Conservation (phyloP, 148 eudicot species). For the Polygonum aviculare region DNA sequence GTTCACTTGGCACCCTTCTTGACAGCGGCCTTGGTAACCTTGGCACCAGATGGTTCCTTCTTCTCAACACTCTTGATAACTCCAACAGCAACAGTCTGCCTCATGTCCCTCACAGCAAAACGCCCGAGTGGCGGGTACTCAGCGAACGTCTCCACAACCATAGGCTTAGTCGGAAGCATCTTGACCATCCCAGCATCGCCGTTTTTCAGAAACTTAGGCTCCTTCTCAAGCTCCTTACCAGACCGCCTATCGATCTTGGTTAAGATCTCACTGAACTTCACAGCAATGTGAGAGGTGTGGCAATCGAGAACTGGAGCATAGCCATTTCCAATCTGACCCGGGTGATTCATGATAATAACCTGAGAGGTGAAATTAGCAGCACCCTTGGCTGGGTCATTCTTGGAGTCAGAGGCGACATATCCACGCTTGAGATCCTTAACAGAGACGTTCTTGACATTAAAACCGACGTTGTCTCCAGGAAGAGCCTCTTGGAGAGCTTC, state of each 20-base stretch:
- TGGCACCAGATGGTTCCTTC: conserved; percentile 29
- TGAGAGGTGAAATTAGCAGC: conserved; percentile 34
- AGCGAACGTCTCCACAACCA: conserved; percentile 39
- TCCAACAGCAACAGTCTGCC: conserved; percentile 32
- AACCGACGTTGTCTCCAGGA: conserved; percentile 36
- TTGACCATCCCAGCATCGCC: conserved; percentile 35
- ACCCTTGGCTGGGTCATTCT: conserved; percentile 36
- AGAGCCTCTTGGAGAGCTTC: conserved; percentile 29
- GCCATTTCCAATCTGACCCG: conserved; percentile 39
- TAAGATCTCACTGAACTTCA: conserved; percentile 32
- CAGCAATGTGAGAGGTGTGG: conserved; percentile 40
- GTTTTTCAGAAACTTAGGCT: conserved; percentile 36
- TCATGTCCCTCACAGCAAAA: conserved; percentile 39
- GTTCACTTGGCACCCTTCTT: conserved; percentile 22
- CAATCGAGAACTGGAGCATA: conserved; percentile 36
- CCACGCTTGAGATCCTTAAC: conserved; percentile 40
- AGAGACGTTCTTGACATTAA: conserved; percentile 29
- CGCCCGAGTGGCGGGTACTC: conserved; percentile 39
- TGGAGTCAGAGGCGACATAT: conserved; percentile 33
- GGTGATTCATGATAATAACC: conserved; percentile 47
- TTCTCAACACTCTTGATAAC: conserved; percentile 31
- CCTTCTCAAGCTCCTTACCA: conserved; percentile 36
- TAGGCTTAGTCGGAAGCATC: conserved; percentile 45
- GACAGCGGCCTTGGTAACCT: conserved; percentile 25
- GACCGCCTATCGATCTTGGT: conserved; percentile 36